Evolutionary conservation across 805 yeast genomes (phyloP), one percentile per base, ranked within the genome.

Genomic region (Sugiyamaella chiloensis): DNA sequence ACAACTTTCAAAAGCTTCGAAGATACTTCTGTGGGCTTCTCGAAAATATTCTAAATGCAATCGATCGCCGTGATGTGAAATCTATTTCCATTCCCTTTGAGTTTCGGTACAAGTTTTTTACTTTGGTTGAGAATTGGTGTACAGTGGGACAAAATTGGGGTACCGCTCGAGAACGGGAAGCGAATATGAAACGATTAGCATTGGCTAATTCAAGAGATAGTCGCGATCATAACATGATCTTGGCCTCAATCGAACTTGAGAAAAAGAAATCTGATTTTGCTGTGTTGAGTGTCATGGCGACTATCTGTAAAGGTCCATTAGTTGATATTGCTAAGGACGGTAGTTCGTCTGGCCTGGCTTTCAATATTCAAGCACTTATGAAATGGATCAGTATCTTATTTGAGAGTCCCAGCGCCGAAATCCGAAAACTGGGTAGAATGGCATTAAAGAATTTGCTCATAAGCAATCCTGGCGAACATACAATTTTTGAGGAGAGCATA

Each of bases 101-200:
- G 54, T 91, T 89, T 2, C 72, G 96, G 45, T 80, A 85, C 24
- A 84, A 87, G 2, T 85, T 95, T 52, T 90, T 88, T 68, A 79
- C 81, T 40, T 84, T 79, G 58, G 69, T 93, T 48, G 90, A 86
- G 55, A 95, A 87, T 62, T 93, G 99, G 99, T 89, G 96, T 63
- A 96, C 95, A 0, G 80, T 79, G 64, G 97, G 98, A 2, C 82
- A 79, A 44, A 71, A 80, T 20, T 74, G 79, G 6, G 60, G 71
- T 1, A 60, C 81, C 1, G 78, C 88, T 2, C 80, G 79, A 24
- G 85, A 83, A 35, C 71, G 96, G 39, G 88, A 88, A 54, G 62
- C 68, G 1, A 83, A 83, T 80, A 72, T 79, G 69, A 45, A 72
- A 16, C 58, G 61, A 9, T 54, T 60, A 0, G 68, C 65, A 1